Percentiles rank a stretch among this genome's conserved stretches.
Evolutionary conservation across 2,329 filamentous ascomycete genomes (phyloP).

Genomic region (Dendryphion nanum): DNA sequence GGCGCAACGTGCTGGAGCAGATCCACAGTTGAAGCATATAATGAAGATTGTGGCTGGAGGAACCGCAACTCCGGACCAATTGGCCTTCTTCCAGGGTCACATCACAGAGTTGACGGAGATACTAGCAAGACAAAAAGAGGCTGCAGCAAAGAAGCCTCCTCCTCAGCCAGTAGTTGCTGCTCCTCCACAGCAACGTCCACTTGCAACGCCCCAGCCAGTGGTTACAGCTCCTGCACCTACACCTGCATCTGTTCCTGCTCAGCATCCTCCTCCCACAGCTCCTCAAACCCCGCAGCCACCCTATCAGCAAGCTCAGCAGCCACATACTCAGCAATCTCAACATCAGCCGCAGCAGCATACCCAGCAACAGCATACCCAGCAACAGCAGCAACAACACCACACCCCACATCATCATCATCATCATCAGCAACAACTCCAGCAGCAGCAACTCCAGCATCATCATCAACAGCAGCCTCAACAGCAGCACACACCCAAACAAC

Average conservation of each 20-base stretch:
- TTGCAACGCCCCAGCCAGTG: conserved; percentile 8
- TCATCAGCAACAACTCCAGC: not conserved
- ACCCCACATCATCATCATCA: not conserved
- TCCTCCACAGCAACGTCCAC: no score
- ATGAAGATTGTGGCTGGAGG: conserved; percentile 83
- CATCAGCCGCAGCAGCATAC: not conserved
- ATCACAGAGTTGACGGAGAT: conserved; percentile 73
- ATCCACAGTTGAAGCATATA: conserved; percentile 69
- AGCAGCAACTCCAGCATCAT: not conserved
- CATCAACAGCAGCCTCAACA: not conserved
- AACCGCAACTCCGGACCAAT: conserved; percentile 66
- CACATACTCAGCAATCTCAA: not conserved
- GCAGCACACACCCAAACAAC: not conserved
- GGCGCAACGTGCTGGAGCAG: conserved; percentile 71
- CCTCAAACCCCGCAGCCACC: not conserved
- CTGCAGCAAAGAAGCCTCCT: conserved; percentile 12
- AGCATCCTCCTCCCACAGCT: not conserved
- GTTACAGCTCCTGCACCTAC: conserved; percentile 4
- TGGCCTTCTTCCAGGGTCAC: conserved; percentile 74
- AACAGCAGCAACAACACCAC: not conserved
- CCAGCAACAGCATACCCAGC: conserved; percentile 1
- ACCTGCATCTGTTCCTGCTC: conserved; percentile 1
- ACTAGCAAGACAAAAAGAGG: conserved; percentile 42
- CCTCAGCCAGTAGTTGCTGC: conserved; percentile 10
- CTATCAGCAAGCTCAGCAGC: not conserved